Conservation (phyloP, 2,329 filamentous ascomycete genomes). For the Phyllosticta paracitricarpa region DNA sequence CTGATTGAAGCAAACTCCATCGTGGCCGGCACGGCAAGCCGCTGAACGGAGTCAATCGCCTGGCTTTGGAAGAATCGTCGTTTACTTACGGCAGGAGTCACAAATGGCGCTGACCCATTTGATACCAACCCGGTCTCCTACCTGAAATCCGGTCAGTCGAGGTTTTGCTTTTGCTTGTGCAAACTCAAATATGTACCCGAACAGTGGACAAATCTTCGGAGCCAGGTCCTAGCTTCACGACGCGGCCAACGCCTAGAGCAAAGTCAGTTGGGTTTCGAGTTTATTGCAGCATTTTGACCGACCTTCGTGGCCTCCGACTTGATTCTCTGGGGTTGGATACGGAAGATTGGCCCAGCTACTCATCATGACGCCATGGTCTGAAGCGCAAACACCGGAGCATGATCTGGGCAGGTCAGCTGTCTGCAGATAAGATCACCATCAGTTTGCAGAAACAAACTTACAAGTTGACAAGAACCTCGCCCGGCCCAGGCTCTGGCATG, state of each 20-base stretch:
- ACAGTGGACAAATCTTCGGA: conserved; percentile 42
- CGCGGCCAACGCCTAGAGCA: conserved; percentile 46
- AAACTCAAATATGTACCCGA: conserved; percentile 27
- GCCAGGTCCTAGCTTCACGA: conserved; percentile 56
- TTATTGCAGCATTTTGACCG: conserved; percentile 17
- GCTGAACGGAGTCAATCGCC: conserved; percentile 6
- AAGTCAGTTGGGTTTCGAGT: not conserved
- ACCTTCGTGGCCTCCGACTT: conserved; percentile 64
- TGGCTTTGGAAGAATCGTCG: not conserved
- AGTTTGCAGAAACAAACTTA: conserved; percentile 23
- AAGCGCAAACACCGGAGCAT: conserved; percentile 9
- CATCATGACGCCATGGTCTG: conserved; percentile 28
- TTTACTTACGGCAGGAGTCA: conserved; percentile 26
- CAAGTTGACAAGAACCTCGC: conserved; percentile 54
- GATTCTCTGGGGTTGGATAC: conserved; percentile 47
- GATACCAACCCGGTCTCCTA: conserved; percentile 61
- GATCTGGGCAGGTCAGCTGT: conserved; percentile 11
- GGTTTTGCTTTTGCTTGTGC: not conserved
- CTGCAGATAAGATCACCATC: not conserved
- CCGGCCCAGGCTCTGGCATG: conserved; percentile 52
- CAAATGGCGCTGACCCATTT: conserved; percentile 57
- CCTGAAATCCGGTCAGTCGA: not conserved
- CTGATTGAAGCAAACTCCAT: conserved; percentile 45
- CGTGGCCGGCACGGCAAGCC: conserved; percentile 45
- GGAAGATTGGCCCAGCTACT: conserved; percentile 47